These are phyloP conservation scores for Monosporascus cannonballus DNA, from an alignment of 2,329 filamentous ascomycete species.

Conservation along the genomic window DNA sequence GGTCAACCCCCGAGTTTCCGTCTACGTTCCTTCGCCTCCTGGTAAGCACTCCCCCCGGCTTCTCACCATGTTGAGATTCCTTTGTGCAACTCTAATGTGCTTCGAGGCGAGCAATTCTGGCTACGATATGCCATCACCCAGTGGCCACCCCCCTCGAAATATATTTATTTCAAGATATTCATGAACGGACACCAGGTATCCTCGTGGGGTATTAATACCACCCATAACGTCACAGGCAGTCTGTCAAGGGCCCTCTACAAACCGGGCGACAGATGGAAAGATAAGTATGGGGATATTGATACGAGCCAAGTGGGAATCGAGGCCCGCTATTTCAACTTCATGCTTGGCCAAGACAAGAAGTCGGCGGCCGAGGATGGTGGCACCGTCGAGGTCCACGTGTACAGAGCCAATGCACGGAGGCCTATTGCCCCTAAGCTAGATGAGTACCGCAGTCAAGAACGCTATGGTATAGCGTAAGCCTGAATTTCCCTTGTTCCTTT, in stretches of 20 bases:
- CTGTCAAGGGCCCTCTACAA: slow-evolving; percentile 43
- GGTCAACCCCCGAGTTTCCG: slow-evolving; percentile 39
- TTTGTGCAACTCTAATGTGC: neutral
- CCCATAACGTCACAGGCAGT: slow-evolving; percentile 27
- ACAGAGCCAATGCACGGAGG: slow-evolving; percentile 43
- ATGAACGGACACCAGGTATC: slow-evolving; percentile 48
- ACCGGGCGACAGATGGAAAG: slow-evolving; percentile 36
- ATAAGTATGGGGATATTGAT: slow-evolving; percentile 28
- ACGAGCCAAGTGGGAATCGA: slow-evolving; percentile 37
- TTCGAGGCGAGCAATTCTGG: slow-evolving; percentile 44
- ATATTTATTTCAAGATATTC: slow-evolving; percentile 48
- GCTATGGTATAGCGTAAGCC: slow-evolving; percentile 49
- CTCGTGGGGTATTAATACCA: slow-evolving; percentile 45
- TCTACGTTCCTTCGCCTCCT: slow-evolving; percentile 50
- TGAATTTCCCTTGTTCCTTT: neutral
- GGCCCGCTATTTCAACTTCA: slow-evolving; percentile 44
- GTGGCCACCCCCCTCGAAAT: slow-evolving; percentile 27
- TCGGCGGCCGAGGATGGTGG: slow-evolving; percentile 47
- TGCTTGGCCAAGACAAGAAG: slow-evolving; percentile 27
- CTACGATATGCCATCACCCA: slow-evolving; percentile 41
- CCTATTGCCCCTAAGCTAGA: slow-evolving; percentile 35
- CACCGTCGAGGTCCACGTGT: slow-evolving; percentile 47
- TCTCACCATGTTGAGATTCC: neutral
- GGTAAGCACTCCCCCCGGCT: slow-evolving; percentile 29
- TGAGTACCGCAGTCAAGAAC: slow-evolving; percentile 39